Percentiles rank a stretch among this genome's conserved stretches.
Evolutionary conservation across 352 stramenopile species (phyloP).

Genomic region (Globisporangium paroecandrum): DNA sequence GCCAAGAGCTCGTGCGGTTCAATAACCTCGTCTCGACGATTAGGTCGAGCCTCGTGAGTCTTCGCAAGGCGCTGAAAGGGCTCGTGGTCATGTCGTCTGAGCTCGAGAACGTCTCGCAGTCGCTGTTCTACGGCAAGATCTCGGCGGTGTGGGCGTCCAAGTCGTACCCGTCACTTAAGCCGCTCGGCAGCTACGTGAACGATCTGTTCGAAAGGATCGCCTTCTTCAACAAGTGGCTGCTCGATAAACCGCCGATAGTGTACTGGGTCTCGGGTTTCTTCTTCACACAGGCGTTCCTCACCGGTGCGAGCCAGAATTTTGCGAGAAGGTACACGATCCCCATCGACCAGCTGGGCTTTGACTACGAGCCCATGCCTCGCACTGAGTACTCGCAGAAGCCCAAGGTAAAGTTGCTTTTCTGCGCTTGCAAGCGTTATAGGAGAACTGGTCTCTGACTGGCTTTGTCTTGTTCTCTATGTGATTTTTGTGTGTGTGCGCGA

Average conservation of each 20-base stretch:
- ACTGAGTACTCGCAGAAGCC: slow-evolving; percentile 71
- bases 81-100: slow-evolving; percentile 93
- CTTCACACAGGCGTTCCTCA: slow-evolving; percentile 96
- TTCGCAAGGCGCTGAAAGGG: slow-evolving; percentile 90
- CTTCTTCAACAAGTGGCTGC: slow-evolving; percentile 90
- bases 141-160: slow-evolving; percentile 85
- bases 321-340: slow-evolving; percentile 90
- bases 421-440: not conserved
- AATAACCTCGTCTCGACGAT: slow-evolving; percentile 92
- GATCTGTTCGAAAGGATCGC: slow-evolving; percentile 89
- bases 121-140: slow-evolving; percentile 92
- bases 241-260: slow-evolving; percentile 80
- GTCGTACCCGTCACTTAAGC: slow-evolving; percentile 94
- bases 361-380: slow-evolving; percentile 77
- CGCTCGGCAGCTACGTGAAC: slow-evolving; percentile 86
- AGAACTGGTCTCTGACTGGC: not conserved
- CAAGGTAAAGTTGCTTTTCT: slow-evolving; percentile 28
- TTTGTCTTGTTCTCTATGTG: not conserved
- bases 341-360: slow-evolving; percentile 86
- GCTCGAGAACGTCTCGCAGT: slow-evolving; percentile 91
- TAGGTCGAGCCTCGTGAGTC: slow-evolving; percentile 73
- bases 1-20: slow-evolving; percentile 92
- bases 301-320: slow-evolving; percentile 93
- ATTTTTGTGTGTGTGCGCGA: not conserved
- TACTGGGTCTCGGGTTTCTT: slow-evolving; percentile 97